Evolutionary conservation across 176 grass and related monocot genomes (phyloP).

Genomic region (Elaeis guineensis): DNA sequence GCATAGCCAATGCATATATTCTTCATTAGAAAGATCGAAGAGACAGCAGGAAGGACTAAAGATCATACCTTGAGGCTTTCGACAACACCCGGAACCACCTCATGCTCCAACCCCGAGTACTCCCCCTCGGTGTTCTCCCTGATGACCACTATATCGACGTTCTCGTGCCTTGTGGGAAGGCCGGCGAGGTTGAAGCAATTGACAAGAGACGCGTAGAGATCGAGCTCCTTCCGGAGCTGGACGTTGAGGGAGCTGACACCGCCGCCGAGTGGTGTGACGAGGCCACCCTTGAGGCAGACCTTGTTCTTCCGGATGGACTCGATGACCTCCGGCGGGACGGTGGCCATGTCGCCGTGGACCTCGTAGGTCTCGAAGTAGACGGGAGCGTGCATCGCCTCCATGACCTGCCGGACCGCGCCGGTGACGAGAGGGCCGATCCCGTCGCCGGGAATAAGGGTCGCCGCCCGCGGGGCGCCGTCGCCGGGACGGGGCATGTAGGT

Average conservation of each 20-base stretch:
- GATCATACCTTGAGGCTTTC: slow-evolving; percentile 7
- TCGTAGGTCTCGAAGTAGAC: slow-evolving; percentile 16
- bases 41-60: too few species aligned
- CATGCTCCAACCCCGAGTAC: slow-evolving; percentile 15
- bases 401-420: slow-evolving; percentile 2
- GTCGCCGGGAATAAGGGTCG: slow-evolving; percentile 11
- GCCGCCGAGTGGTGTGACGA: slow-evolving; percentile 1
- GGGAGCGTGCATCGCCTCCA: slow-evolving; percentile 14
- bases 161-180: slow-evolving; percentile 8
- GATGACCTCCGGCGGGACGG: slow-evolving; percentile 4
- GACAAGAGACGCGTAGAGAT: slow-evolving; percentile 10
- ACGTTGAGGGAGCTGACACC: slow-evolving; percentile 11
- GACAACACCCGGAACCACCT: slow-evolving; percentile 8
- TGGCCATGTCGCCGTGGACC: slow-evolving; percentile 8
- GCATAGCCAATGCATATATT: too few species aligned
- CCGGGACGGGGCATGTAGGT: slow-evolving; percentile 12
- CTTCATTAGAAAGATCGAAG: too few species aligned
- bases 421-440: slow-evolving; percentile 16
- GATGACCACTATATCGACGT: slow-evolving; percentile 10
- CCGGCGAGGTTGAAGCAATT: slow-evolving; percentile 12
- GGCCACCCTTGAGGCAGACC: slow-evolving; percentile 13
- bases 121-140: slow-evolving; percentile 14
- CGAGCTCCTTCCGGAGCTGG: slow-evolving; percentile 13
- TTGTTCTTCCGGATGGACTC: slow-evolving; percentile 12
- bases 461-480: slow-evolving; percentile 3